Base-by-base conservation (phyloP, 192 early-diverging fungal species). In the Linnemannia exigua region DNA sequence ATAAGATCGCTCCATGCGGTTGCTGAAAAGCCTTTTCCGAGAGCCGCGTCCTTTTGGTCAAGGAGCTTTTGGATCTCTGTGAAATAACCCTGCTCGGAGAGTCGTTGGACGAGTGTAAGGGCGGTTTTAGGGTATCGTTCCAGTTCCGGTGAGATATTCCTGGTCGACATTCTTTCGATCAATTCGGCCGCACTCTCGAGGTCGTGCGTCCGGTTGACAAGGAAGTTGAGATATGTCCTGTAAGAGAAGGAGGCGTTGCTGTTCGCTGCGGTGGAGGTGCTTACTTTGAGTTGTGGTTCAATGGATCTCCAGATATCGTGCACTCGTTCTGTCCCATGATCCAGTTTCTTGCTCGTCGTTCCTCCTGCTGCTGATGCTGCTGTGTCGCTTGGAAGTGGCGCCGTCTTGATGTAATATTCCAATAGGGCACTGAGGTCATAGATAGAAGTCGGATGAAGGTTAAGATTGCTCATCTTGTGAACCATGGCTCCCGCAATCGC, bases 381-480 rank as follows among this genome's bases (percentile, higher is more conserved):
- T 19, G 77, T 25, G 44, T 33, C 46, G 5, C 19, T 22, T 36
- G 66, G 2, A 16, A 35, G 36, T 6, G 76, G 73, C 28, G 84
- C 69, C 61, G 77, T 54, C n/a, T 80, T 86, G 69, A 86, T 86
- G 25, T 79, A 77, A 37, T 80, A 86, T 44, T 86, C 84, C 58
- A 86, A 46, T 1, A 86, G 70, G 0, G 84, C 84, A 16, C 84
- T 86, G 37, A 80, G 46, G 47, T 86, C 78, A 31, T 86, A 86
- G 20, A 80, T 80, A 31, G 77, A 80, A 0, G 47, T 73, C 14
- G 84, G 84, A 11, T 73, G 54, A 33, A 86, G 35, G 38, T 77
- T 76, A 9, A 35, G n/a, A 36, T 77, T 54, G 28, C n/a, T 70
- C 74, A 86, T 86, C 48, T 77, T 86, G 17, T 86, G 74, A 1